Evolutionary conservation across 352 stramenopile genomes (phyloP).

Genomic region (Globisporangium middletonii): DNA sequence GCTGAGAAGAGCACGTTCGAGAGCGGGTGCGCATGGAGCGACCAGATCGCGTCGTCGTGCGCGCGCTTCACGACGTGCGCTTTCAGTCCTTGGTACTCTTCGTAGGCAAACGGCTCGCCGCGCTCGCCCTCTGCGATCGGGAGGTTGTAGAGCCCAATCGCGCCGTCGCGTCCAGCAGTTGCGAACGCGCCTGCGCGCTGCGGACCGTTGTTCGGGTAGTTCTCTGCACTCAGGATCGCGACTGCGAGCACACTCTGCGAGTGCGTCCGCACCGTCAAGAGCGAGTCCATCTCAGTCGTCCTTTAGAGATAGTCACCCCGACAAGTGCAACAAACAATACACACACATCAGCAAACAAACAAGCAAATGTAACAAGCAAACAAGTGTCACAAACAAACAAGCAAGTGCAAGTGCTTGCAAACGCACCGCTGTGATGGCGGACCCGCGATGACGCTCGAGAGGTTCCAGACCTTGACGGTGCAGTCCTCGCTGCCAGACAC

Average conservation of each 20-base stretch:
- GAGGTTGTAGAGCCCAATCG: constrained; percentile 62
- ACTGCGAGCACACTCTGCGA: constrained; percentile 69
- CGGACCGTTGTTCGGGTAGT: constrained; percentile 46
- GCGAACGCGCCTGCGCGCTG: constrained; percentile 55
- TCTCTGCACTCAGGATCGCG: constrained; percentile 68
- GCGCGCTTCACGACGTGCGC: constrained; percentile 62
- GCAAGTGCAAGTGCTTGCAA: background rate
- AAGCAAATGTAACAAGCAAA: background rate
- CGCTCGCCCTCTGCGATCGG: constrained; percentile 55
- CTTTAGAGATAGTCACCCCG: constrained; percentile 10
- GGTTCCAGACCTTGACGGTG: constrained; percentile 81
- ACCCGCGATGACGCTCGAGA: constrained; percentile 49
- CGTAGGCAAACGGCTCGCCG: constrained; percentile 56
- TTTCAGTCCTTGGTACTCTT: constrained; percentile 71
- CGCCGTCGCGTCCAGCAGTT: constrained; percentile 72
- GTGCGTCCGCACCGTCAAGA: constrained; percentile 71
- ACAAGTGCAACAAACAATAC: background rate
- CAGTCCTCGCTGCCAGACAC: constrained; percentile 84
- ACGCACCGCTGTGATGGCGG: constrained; percentile 54
- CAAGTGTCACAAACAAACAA: background rate
- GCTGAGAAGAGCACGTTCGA: constrained; percentile 82
- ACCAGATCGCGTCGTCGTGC: constrained; percentile 80
- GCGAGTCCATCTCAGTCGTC: constrained; percentile 67
- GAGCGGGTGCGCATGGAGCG: constrained; percentile 73
- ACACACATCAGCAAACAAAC: constrained; percentile 1